Evolutionary conservation across 805 yeast genomes (phyloP).

Genomic region (Candida ipomoeae): DNA sequence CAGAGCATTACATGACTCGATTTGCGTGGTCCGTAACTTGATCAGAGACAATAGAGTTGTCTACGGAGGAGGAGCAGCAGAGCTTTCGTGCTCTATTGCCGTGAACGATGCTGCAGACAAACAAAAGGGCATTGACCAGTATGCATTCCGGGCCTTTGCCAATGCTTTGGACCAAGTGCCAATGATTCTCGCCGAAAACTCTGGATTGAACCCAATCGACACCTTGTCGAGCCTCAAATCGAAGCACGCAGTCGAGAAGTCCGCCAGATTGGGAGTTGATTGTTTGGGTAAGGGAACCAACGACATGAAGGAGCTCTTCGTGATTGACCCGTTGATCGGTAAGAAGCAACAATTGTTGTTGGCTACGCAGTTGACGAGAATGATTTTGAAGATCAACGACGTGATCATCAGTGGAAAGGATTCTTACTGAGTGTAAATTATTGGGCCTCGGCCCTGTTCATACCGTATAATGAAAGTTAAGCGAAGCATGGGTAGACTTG

Average conservation of each 20-base stretch:
- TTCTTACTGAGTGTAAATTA: constrained; percentile 42
- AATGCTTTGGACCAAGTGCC: constrained; percentile 89
- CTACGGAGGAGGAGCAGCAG: constrained; percentile 99
- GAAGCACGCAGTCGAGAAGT: constrained; percentile 70
- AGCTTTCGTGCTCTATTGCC: constrained; percentile 86
- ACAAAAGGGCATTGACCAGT: constrained; percentile 94
- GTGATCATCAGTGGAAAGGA: constrained; percentile 89
- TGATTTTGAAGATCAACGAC: constrained; percentile 95
- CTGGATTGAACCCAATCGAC: constrained; percentile 93
- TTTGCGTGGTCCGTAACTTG: constrained; percentile 95
- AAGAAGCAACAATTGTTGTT: constrained; percentile 92
- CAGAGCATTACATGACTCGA: constrained; percentile 93
- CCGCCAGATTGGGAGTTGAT: constrained; percentile 82
- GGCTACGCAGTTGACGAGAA: constrained; percentile 96
- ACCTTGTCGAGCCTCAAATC: constrained; percentile 80
- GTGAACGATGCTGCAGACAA: constrained; percentile 89
- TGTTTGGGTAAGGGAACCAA: constrained; percentile 84
- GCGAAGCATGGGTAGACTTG: neutral
- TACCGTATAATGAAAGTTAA: constrained; percentile 3
- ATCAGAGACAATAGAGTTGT: constrained; percentile 89
- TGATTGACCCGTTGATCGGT: constrained; percentile 95
- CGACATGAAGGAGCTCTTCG: constrained; percentile 92
- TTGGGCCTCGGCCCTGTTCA: constrained; percentile 4
- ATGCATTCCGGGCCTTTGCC: constrained; percentile 94
- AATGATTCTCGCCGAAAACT: constrained; percentile 92